Evolutionary conservation across 1,284 basidiomycete species (phyloP), one percentile per base, ranked within the genome.

Genomic region (Chalciporus piperatoides): DNA sequence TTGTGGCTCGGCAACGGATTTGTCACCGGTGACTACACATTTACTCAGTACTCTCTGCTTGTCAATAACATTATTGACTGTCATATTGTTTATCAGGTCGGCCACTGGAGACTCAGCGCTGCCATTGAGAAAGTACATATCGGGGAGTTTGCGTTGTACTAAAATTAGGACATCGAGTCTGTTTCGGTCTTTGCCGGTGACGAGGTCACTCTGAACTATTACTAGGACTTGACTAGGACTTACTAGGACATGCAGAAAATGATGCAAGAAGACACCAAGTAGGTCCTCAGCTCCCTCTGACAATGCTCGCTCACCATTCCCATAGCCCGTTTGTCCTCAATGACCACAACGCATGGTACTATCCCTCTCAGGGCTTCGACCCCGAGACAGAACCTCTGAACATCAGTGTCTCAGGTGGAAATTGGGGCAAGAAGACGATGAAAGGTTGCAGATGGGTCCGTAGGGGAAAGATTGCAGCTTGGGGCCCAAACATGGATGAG

Each of bases 401-500:
- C 51, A 67, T 70, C 51, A 74, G 70, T 46, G 70, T 74, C 39
- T 74, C 69, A 11, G 70, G 72, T 38, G 86, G 89, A 30, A 91
- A 91, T 58, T 91, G 88, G 88, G 88, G 89, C 4, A 79, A 81
- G 51, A 91, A 91, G 67, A 75, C 74, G 9, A 67, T 74, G 49
- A 80, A 79, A 60, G 81, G 81, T 25, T 81, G 86, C 32, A 75
- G 86, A 59, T 91, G 86, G 86, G 76, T 84, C 40, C 79, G 86
- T 14, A 79, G 75, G 61, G 86, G 87, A 33, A 91, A 91, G 68
- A 79, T 89, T 53, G 78, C 79, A 10, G 72, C 82, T 12, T 91
- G 88, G 88, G 86, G 86, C 21, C 86, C 89, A 28, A 77, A 77
- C 43, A 79, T 82, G 71, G 86, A 87, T 37, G 87, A 90, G 52